A percentile compares a stretch with the other conserved stretches of the same genome.
Conservation (phyloP, 2,329 filamentous ascomycete species). For the Colletotrichum chlorophyti region DNA sequence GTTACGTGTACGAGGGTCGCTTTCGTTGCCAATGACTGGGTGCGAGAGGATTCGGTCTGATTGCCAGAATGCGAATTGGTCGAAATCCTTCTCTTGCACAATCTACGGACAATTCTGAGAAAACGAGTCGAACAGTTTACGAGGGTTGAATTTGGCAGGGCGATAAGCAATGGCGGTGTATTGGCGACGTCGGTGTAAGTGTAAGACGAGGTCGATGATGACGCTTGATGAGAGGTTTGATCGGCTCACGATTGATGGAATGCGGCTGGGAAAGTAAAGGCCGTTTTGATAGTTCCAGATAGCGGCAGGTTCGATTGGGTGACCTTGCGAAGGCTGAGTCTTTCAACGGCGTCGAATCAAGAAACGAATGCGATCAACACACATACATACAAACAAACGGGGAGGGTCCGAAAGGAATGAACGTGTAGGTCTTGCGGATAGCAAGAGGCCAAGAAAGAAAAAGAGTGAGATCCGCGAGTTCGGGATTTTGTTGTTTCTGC, state of each 20-base stretch:
- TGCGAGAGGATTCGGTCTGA: not conserved
- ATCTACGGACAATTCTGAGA: not conserved
- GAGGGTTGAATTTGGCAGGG: not conserved
- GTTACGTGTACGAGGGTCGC: too few species aligned
- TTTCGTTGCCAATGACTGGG: not conserved
- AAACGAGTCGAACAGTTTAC: not conserved
- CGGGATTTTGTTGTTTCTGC: not conserved
- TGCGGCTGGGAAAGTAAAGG: not conserved
- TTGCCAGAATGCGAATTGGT: not conserved
- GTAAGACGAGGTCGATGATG: slow-evolving; percentile 19
- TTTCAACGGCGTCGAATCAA: slow-evolving; percentile 9
- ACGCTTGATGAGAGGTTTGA: not conserved
- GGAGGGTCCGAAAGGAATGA: slow-evolving; percentile 24
- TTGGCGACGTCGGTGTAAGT: slow-evolving; percentile 2
- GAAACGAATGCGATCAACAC: slow-evolving; percentile 32
- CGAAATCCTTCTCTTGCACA: not conserved
- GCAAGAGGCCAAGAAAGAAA: slow-evolving; percentile 25
- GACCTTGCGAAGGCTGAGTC: slow-evolving; percentile 4
- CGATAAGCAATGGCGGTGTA: not conserved
- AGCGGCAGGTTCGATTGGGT: not conserved
- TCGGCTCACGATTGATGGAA: not conserved
- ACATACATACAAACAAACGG: slow-evolving; percentile 27
- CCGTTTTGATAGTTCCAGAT: not conserved
- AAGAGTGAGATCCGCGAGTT: slow-evolving; percentile 18
- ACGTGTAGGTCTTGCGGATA: slow-evolving; percentile 9